These are phyloP conservation scores for Plasmodium berghei DNA, from an alignment of 169 alveolate species.

Conservation along the genomic window DNA sequence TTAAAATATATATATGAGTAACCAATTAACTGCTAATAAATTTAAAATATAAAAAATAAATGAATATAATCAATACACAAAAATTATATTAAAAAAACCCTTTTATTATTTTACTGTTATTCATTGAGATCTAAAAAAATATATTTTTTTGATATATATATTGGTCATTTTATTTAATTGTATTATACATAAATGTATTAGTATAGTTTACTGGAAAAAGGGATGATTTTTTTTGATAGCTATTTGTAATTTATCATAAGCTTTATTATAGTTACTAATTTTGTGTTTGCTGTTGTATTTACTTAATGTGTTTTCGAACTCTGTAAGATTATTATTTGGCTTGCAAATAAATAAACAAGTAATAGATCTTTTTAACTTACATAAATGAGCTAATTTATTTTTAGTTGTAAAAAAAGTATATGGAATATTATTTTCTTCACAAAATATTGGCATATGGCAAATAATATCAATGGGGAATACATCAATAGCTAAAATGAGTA, in stretches of 20 bases:
- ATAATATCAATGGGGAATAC: slow-evolving; percentile 96
- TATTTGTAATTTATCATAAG: slow-evolving; percentile 78
- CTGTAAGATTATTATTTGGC: slow-evolving; percentile 81
- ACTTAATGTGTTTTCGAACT: slow-evolving; percentile 39
- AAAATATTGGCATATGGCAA: slow-evolving; percentile 95
- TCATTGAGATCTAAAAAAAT: too few species aligned
- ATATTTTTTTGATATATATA: too few species aligned
- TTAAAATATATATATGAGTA: too few species aligned
- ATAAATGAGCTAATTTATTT: slow-evolving; percentile 93
- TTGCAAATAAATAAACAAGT: slow-evolving; percentile 91
- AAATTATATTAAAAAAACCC: too few species aligned
- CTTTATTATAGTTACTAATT: slow-evolving; percentile 78
- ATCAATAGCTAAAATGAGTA: slow-evolving; percentile 96
- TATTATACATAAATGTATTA: too few species aligned
- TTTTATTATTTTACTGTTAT: too few species aligned
- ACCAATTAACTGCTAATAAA: too few species aligned
- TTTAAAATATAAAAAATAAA: too few species aligned
- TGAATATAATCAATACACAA: too few species aligned
- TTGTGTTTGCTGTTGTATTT: slow-evolving; percentile 33
- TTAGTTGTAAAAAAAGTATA: slow-evolving; percentile 94
- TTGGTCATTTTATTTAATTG: too few species aligned
- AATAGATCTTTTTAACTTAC: slow-evolving; percentile 96
- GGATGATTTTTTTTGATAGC: slow-evolving; percentile 81
- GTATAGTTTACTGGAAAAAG: slow-evolving; percentile 37
- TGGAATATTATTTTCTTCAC: slow-evolving; percentile 94